Conservation (phyloP, 2,329 filamentous ascomycete genomes). For the Cladobotryum mycophilum region DNA sequence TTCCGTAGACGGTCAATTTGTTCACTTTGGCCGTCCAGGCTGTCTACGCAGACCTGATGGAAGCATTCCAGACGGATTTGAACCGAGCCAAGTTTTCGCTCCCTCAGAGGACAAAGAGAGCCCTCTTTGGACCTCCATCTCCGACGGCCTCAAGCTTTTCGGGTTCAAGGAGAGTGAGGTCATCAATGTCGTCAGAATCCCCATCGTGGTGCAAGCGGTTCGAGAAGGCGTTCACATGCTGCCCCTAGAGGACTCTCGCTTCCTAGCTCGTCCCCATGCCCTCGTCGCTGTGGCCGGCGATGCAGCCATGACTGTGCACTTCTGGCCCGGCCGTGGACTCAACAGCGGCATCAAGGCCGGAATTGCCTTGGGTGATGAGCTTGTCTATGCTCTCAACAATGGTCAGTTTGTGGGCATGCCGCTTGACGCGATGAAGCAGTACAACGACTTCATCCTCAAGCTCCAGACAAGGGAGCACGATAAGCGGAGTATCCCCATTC, state of each 20-base stretch:
- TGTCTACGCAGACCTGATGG: conserved; percentile 25
- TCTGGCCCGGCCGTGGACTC: conserved; percentile 30
- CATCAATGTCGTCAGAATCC: conserved; percentile 30
- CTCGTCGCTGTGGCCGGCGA: conserved; percentile 30
- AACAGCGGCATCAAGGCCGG: conserved; percentile 33
- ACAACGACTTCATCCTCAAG: conserved; percentile 31
- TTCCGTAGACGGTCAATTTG: conserved; percentile 23
- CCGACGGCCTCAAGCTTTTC: conserved; percentile 30
- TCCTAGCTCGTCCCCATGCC: conserved; percentile 22
- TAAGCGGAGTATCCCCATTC: conserved; percentile 30
- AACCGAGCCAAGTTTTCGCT: conserved; percentile 25
- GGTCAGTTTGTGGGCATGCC: conserved; percentile 26
- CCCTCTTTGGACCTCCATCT: conserved; percentile 27
- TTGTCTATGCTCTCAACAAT: conserved; percentile 26
- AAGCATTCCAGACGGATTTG: conserved; percentile 24
- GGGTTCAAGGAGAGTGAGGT: conserved; percentile 31
- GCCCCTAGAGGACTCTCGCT: conserved; percentile 20
- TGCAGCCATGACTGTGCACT: conserved; percentile 32
- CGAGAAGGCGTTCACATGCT: conserved; percentile 25
- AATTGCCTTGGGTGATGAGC: conserved; percentile 29
- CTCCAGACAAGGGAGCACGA: conserved; percentile 30
- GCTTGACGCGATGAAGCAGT: conserved; percentile 25
- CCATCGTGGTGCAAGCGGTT: conserved; percentile 30
- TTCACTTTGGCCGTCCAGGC: conserved; percentile 27
- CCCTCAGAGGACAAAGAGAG: conserved; percentile 25